These are phyloP conservation scores for Astrocystis sublimbata DNA, from an alignment of 495 filamentous ascomycete species.

Conservation along the genomic window DNA sequence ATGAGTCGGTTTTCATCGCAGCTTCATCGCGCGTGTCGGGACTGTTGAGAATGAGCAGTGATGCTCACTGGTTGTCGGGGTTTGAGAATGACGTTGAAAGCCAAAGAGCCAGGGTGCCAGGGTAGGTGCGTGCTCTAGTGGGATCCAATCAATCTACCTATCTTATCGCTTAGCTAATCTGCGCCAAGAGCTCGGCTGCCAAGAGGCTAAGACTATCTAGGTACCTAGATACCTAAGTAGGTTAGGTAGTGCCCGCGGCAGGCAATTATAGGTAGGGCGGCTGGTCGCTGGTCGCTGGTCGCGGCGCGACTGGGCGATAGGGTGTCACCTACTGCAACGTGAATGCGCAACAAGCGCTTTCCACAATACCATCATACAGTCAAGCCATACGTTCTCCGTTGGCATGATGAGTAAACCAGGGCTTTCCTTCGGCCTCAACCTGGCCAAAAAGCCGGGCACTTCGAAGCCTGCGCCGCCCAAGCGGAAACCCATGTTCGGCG, in stretches of 20 bases:
- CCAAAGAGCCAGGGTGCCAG: not conserved
- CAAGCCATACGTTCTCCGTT: not conserved
- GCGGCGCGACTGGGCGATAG: no score
- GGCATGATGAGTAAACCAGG: conserved; percentile 33
- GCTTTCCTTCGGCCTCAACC: conserved; percentile 44
- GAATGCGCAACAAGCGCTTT: not conserved
- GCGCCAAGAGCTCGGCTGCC: no score
- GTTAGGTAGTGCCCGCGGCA: no score
- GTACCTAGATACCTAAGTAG: no score
- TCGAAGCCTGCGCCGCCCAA: conserved; percentile 43
- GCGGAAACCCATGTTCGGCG: conserved; percentile 53
- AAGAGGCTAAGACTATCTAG: no score
- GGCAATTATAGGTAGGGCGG: no score
- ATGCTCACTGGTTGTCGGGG: not conserved
- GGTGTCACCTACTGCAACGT: not conserved
- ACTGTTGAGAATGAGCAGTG: not conserved
- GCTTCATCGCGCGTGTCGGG: conserved; percentile 21
- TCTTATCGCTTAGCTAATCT: conserved; percentile 14
- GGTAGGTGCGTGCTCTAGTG: not conserved
- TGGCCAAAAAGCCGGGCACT: conserved; percentile 29
- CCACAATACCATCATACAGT: not conserved
- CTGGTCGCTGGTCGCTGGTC: no score
- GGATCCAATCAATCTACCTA: not conserved
- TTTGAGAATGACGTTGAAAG: conserved; percentile 14
- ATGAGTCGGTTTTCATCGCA: conserved; percentile 35